phyloP scores from a whole-genome alignment of 2,329 filamentous ascomycete species.

The Hirsutella thompsonii region DNA sequence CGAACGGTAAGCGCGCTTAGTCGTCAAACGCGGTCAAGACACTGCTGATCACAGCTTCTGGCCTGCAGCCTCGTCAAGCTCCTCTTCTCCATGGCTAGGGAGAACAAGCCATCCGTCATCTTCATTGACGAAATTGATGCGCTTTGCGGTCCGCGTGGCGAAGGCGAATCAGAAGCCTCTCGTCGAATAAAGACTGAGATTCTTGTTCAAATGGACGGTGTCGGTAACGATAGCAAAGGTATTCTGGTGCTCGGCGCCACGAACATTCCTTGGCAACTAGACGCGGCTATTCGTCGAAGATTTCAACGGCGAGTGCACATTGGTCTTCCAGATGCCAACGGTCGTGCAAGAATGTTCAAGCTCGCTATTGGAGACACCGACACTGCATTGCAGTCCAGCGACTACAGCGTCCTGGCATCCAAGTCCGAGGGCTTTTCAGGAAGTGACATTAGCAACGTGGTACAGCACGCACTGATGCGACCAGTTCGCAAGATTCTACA shows the following conservation, averaged over 20 bases:
- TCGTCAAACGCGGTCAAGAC: neutral
- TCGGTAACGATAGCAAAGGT: slow-evolving; percentile 87
- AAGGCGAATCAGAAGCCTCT: slow-evolving; percentile 96
- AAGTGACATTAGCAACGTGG: slow-evolving; percentile 89
- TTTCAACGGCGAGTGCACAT: slow-evolving; percentile 97
- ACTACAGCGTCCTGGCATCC: slow-evolving; percentile 69
- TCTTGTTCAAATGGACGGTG: slow-evolving; percentile 97
- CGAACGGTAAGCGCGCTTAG: slow-evolving; percentile 54
- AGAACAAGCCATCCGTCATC: slow-evolving; percentile 96
- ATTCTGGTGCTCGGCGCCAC: slow-evolving; percentile 92
- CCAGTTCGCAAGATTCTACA: slow-evolving; percentile 94
- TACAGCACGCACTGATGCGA: slow-evolving; percentile 95
- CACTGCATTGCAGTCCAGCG: slow-evolving; percentile 63
- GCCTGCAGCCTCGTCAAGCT: slow-evolving; percentile 73
- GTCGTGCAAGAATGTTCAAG: slow-evolving; percentile 90
- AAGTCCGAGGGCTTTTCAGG: slow-evolving; percentile 90
- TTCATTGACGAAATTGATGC: slow-evolving; percentile 98
- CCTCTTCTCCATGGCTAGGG: slow-evolving; percentile 92
- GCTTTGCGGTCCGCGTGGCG: slow-evolving; percentile 78
- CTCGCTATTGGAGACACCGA: slow-evolving; percentile 87
- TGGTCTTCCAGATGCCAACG: slow-evolving; percentile 74
- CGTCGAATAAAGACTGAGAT: slow-evolving; percentile 97
- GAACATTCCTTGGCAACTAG: slow-evolving; percentile 97
- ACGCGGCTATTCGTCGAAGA: slow-evolving; percentile 86
- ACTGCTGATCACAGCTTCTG: slow-evolving; percentile 8